These are phyloP conservation scores for Vicia villosa DNA, from an alignment of 306 rosid species.

Conservation along the genomic window DNA sequence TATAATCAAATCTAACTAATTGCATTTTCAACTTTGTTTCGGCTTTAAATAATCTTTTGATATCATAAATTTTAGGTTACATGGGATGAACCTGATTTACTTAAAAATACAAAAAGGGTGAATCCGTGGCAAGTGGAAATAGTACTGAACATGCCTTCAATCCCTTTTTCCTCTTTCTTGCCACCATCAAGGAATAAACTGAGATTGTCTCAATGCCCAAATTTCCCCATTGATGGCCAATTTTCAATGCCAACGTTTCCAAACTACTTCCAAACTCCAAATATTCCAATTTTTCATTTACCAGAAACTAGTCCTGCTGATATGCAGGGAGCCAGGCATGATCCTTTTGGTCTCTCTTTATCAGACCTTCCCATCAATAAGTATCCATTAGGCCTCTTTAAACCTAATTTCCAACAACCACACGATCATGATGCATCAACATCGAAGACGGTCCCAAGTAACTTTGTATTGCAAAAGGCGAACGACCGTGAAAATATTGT, in stretches of 20 bases:
- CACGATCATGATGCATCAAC: conserved; percentile 45
- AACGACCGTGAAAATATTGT: conserved; percentile 48
- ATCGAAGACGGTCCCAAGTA: conserved; percentile 40
- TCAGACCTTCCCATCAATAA: conserved; percentile 61
- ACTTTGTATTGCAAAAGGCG: conserved; percentile 45
- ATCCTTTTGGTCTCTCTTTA: conserved; percentile 62
- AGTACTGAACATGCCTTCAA: conserved; percentile 68
- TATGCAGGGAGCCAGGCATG: conserved; percentile 99
- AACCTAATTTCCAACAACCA: conserved; percentile 45
- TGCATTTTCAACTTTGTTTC: neutral
- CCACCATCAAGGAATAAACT: conserved; percentile 72
- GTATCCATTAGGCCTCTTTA: conserved; percentile 56
- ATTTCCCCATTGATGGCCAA: conserved; percentile 55
- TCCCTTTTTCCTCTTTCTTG: conserved; percentile 67
- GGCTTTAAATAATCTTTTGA: conserved; percentile 19
- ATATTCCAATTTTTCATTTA: conserved; percentile 52
- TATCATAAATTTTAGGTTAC: conserved; percentile 55
- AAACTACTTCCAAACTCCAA: conserved; percentile 50
- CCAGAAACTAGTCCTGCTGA: conserved; percentile 82
- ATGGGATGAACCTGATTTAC: conserved; percentile 90
- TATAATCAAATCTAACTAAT: neutral
- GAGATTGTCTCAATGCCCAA: conserved; percentile 59
- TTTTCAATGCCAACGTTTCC: conserved; percentile 56
- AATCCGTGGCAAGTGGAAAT: conserved; percentile 87
- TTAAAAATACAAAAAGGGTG: conserved; percentile 76